Conservation (phyloP, 768 basidiomycete species). For the Kwoniella mangroviensis region DNA sequence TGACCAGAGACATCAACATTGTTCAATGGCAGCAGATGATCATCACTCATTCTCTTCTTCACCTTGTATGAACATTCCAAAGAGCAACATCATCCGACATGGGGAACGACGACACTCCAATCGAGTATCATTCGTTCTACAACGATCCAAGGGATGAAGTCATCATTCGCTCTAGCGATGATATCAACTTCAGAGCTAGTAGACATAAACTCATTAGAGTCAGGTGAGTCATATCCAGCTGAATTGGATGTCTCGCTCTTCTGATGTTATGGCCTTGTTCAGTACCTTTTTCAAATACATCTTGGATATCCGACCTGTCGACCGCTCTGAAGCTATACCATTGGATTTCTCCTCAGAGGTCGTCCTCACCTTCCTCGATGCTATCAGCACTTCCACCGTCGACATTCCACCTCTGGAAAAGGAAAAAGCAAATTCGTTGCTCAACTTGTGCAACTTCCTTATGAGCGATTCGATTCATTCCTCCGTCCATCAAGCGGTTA, state of each 20-base stretch:
- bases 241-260: neutral
- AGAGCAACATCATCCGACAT: neutral
- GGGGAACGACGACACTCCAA: neutral
- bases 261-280: neutral
- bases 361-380: conserved; percentile 13
- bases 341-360: conserved; percentile 1
- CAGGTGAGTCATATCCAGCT: neutral
- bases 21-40: too few species aligned
- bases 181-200: conserved; percentile 1
- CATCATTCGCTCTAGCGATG: neutral
- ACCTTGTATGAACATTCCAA: neutral
- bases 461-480: neutral
- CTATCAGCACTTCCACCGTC: neutral
- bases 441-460: neutral
- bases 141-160: conserved; percentile 2
- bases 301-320: neutral
- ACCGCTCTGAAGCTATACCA: conserved; percentile 5
- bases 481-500: neutral
- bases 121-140: neutral
- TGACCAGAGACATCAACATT: too few species aligned
- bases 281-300: conserved; percentile 1
- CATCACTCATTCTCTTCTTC: neutral
- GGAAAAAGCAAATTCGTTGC: neutral
- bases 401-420: neutral
- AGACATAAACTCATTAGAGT: neutral